A percentile compares a stretch with the other conserved stretches of the same genome.
Evolutionary conservation across 495 filamentous ascomycete species (phyloP).

Genomic region (Hypoxylon rickii): DNA sequence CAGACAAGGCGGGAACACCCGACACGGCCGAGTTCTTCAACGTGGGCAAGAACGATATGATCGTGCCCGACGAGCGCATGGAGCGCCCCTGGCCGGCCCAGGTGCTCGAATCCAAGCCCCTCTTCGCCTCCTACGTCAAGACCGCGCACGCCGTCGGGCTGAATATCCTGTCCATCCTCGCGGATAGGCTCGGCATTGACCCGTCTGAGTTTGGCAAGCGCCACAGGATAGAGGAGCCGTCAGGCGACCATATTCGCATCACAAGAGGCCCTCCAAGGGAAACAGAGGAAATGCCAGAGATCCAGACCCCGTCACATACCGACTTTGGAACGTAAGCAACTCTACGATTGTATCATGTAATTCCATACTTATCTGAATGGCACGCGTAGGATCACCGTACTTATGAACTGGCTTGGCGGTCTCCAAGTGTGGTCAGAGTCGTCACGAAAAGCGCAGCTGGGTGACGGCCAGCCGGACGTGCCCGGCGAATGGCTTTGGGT

Average conservation of each 20-base stretch:
- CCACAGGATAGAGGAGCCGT: slow-evolving; percentile 53
- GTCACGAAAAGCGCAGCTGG: slow-evolving; percentile 31
- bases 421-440: slow-evolving; percentile 60
- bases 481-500: slow-evolving; percentile 64
- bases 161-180: slow-evolving; percentile 55
- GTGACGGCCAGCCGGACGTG: slow-evolving; percentile 28
- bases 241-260: slow-evolving; percentile 65
- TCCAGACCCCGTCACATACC: slow-evolving; percentile 42
- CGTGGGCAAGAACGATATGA: slow-evolving; percentile 58
- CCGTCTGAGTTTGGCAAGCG: slow-evolving; percentile 50
- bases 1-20: slow-evolving; percentile 58
- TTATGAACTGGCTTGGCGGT: slow-evolving; percentile 65
- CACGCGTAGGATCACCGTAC: slow-evolving; percentile 53
- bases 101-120: slow-evolving; percentile 45
- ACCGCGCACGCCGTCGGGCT: slow-evolving; percentile 55
- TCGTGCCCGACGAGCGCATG: slow-evolving; percentile 44
- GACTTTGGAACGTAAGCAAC: slow-evolving; percentile 50
- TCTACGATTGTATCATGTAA: slow-evolving; percentile 25
- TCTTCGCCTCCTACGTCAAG: slow-evolving; percentile 53
- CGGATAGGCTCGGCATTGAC: slow-evolving; percentile 55
- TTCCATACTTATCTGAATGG: not conserved
- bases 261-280: slow-evolving; percentile 36
- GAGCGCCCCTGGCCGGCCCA: slow-evolving; percentile 51
- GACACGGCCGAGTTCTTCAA: slow-evolving; percentile 70
- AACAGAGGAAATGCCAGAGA: slow-evolving; percentile 34